Percentiles rank a stretch among this genome's conserved stretches.
Evolutionary conservation across 1,284 basidiomycete species (phyloP).

Genomic region (Pyrrhoderma noxium): DNA sequence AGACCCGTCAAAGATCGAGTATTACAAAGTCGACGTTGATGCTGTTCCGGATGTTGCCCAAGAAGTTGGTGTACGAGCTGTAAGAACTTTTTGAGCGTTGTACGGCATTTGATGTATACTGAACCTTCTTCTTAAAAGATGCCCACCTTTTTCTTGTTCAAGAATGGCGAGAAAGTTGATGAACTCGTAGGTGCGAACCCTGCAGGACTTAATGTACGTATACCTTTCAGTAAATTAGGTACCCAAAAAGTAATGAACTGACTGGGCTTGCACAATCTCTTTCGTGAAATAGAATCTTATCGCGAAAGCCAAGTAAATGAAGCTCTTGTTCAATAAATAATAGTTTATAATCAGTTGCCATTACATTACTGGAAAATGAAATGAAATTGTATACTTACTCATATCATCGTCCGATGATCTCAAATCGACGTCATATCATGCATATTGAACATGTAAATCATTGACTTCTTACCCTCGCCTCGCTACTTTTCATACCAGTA

Average conservation of each 20-base stretch:
- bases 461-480: too few species aligned
- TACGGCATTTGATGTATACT: background rate
- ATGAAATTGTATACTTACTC: too few species aligned
- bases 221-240: background rate
- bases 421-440: too few species aligned
- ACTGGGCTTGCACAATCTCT: background rate
- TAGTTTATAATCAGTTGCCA: too few species aligned
- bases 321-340: too few species aligned
- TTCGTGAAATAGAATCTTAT: conserved; percentile 8
- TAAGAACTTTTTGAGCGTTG: conserved; percentile 27
- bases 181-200: conserved; percentile 56
- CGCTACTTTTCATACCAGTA: too few species aligned
- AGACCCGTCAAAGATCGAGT: conserved; percentile 46
- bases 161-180: conserved; percentile 57
- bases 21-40: conserved; percentile 84
- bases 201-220: conserved; percentile 3
- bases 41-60: conserved; percentile 43
- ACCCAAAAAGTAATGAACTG: background rate
- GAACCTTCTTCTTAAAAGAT: conserved; percentile 34
- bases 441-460: too few species aligned
- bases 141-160: conserved; percentile 74
- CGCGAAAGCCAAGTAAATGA: conserved; percentile 5
- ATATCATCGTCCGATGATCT: too few species aligned
- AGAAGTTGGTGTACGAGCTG: conserved; percentile 69
- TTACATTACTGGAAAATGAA: too few species aligned